Percentiles rank a stretch among this genome's conserved stretches.
Conservation (phyloP, 371 early-diverging fungal genomes). For the Rhizopus delemar region DNA sequence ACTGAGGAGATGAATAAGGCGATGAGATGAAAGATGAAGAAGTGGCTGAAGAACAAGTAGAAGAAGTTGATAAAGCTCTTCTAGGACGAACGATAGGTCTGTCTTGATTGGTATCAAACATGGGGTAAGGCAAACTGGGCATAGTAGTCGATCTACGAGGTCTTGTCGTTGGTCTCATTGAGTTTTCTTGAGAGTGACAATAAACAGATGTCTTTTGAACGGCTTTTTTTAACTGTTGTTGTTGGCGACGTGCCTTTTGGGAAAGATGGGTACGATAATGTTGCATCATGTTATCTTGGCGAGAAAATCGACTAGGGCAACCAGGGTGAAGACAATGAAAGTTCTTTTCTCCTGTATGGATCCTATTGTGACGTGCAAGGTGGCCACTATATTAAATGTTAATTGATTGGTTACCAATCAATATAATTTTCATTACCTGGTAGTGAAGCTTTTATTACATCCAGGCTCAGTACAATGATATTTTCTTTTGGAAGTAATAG, state of each 20-base stretch:
- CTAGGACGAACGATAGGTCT: slow-evolving; percentile 12
- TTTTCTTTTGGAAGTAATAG: slow-evolving; percentile 28
- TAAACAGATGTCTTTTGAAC: slow-evolving; percentile 15
- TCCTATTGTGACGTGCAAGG: slow-evolving; percentile 83
- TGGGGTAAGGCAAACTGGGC: slow-evolving; percentile 28
- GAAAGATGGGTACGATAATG: slow-evolving; percentile 80
- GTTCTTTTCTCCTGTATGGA: slow-evolving; percentile 90
- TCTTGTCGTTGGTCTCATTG: slow-evolving; percentile 18
- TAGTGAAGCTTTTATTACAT: slow-evolving; percentile 62
- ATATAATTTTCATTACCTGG: slow-evolving; percentile 40
- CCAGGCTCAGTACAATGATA: slow-evolving; percentile 54
- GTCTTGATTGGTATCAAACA: not conserved
- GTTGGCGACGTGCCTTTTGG: slow-evolving; percentile 61
- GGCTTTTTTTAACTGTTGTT: slow-evolving; percentile 8
- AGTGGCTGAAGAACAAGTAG: slow-evolving; percentile 11
- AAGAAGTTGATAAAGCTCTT: slow-evolving; percentile 23
- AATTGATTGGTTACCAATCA: not conserved
- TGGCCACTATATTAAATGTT: slow-evolving; percentile 60
- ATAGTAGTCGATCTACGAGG: slow-evolving; percentile 21
- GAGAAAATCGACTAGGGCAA: slow-evolving; percentile 81
- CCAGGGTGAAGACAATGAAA: slow-evolving; percentile 76
- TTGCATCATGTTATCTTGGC: slow-evolving; percentile 89
- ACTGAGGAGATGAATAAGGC: slow-evolving; percentile 12
- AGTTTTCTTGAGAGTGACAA: slow-evolving; percentile 21
- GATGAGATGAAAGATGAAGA: slow-evolving; percentile 9